Percentiles rank a stretch among this genome's conserved stretches.
phyloP scores from a whole-genome alignment of 2,329 filamentous ascomycete genomes.

The Polytolypa hystricis region DNA sequence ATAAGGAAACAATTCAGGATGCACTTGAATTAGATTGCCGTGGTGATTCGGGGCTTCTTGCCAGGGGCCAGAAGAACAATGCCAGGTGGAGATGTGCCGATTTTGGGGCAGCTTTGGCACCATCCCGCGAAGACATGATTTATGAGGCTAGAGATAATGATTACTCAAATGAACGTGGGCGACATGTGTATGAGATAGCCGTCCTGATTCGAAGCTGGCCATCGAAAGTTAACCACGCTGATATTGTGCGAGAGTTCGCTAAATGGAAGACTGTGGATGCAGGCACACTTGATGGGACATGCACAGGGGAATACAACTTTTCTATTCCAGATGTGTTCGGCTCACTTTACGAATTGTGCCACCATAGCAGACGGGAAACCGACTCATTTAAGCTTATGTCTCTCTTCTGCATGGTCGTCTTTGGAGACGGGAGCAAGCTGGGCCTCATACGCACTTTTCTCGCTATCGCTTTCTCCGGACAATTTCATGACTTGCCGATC shows the following conservation, averaged over 20 bases:
- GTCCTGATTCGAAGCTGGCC: constrained; percentile 12
- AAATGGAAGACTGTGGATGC: constrained; percentile 5
- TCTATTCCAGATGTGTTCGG: constrained; percentile 9
- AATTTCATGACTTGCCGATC: constrained; percentile 6
- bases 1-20: constrained; percentile 2
- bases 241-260: constrained; percentile 1
- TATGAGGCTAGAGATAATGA: constrained; percentile 8
- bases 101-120: constrained; percentile 4
- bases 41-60: constrained; percentile 15
- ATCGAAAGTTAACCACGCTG: not conserved
- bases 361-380: constrained; percentile 4
- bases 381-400: constrained; percentile 13
- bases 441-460: constrained; percentile 7
- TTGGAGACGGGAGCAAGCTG: constrained; percentile 7
- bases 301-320: constrained; percentile 7
- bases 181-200: constrained; percentile 10
- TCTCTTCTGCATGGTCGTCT: constrained; percentile 13
- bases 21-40: constrained; percentile 2
- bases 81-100: constrained; percentile 7
- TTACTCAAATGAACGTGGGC: constrained; percentile 7
- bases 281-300: constrained; percentile 1
- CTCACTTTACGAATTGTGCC: constrained; percentile 12
- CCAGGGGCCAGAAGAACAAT: constrained; percentile 7
- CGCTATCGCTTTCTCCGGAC: constrained; percentile 8
- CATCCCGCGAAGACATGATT: not conserved